A percentile compares a stretch with the other conserved stretches of the same genome.
Conservation (phyloP, 495 filamentous ascomycete species). For the Aeminium ludgeri region DNA sequence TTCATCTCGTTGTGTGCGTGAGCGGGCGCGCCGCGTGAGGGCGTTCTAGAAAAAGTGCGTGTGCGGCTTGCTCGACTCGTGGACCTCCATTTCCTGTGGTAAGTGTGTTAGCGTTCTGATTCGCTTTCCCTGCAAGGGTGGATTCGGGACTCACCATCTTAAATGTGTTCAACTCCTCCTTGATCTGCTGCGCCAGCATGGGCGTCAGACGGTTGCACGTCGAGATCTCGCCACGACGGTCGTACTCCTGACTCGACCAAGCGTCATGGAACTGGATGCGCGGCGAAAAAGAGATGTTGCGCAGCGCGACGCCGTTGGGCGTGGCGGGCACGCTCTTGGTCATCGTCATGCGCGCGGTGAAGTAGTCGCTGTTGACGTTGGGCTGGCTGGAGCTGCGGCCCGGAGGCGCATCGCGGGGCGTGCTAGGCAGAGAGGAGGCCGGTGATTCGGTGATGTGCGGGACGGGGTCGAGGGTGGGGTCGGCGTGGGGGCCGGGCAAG, state of each 20-base stretch:
- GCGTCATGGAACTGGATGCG: slow-evolving; percentile 90
- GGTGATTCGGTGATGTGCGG: slow-evolving; percentile 58
- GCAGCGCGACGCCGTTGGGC: slow-evolving; percentile 48
- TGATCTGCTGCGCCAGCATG: slow-evolving; percentile 96
- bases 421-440: slow-evolving; percentile 65
- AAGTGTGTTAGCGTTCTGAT: slow-evolving; percentile 12
- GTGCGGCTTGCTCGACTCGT: slow-evolving; percentile 95
- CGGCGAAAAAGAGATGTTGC: slow-evolving; percentile 80
- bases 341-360: slow-evolving; percentile 53
- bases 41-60: slow-evolving; percentile 99
- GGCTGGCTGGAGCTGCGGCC: slow-evolving; percentile 47
- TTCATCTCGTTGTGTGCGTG: too few species aligned
- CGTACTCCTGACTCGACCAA: slow-evolving; percentile 90
- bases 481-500: slow-evolving; percentile 36
- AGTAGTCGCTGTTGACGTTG: slow-evolving; percentile 72
- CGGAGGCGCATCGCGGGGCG: slow-evolving; percentile 56
- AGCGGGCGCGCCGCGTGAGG: too few species aligned
- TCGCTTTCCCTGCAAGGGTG: too few species aligned
- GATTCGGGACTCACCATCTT: slow-evolving; percentile 73
- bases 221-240: slow-evolving; percentile 86
- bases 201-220: slow-evolving; percentile 96
- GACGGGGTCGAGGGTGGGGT: slow-evolving; percentile 33
- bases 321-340: slow-evolving; percentile 62
- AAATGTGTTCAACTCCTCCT: slow-evolving; percentile 97
- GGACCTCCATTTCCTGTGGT: slow-evolving; percentile 93